Evolutionary conservation across 495 filamentous ascomycete species (phyloP), one percentile per base, ranked within the genome.

Genomic region (Annulohypoxylon nitens): DNA sequence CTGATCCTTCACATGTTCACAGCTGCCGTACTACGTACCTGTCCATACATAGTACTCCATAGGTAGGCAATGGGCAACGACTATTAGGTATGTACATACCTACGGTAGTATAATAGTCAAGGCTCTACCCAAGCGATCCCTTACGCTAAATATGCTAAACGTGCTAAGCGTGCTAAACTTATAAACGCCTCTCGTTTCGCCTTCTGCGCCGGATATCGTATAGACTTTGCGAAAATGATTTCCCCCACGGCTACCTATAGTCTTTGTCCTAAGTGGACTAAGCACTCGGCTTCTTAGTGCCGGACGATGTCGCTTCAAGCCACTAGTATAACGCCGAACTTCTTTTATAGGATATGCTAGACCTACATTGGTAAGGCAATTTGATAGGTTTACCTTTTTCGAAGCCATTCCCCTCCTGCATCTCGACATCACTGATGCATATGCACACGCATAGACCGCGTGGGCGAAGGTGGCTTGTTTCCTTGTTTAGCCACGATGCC

Each of bases 401-500:
- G 61, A 74, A 74, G 58, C 71, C 64, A 62, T 69, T 20, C 53
- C 53, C 55, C 34, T 75, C 58, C 53, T 75, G 69, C 73, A 73
- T 11, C 69, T 75, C 69, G 69, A 72, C 73, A 75, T 75, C 73
- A 73, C 50, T 54, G 23, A 11, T 71, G 69, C 73, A 75, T 71
- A 50, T 33, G 25, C 57, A 60, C 36, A 16, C 23, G 37, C 57
- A 60, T 60, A 60, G 14, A 60, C 30, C 57, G 61, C 60, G 73
- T 67, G 59, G 67, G 72, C 71, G 25, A 70, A 63, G 45, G 72
- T 75, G 72, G 72, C 72, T 75, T 75, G 72, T 75, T 74, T 71
- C 72, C 72, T 60, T 75, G 58, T 75, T 67, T 75, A 75, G 72
- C 72, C 72, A 75, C 72, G 72, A 63, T 71, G 60, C 67, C 67